Conservation (phyloP, 768 basidiomycete genomes). For the Leccinum truebloodii region DNA sequence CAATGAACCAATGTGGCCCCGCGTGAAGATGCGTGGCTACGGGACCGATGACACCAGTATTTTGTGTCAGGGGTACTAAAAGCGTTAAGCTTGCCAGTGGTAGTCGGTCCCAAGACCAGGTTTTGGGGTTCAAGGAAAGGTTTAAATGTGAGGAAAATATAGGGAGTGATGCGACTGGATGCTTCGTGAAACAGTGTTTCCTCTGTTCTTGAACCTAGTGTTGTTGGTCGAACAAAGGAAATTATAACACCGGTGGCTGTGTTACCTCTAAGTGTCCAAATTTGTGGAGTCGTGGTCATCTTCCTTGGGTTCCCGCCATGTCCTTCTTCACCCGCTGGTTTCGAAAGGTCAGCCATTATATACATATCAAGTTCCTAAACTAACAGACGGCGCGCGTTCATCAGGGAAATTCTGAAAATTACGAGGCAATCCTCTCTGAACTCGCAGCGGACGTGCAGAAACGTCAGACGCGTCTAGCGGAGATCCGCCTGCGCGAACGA, state of each 20-base stretch:
- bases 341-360: slow-evolving; percentile 22
- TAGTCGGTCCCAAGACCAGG: not conserved
- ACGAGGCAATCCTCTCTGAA: slow-evolving; percentile 66
- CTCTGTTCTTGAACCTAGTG: not conserved
- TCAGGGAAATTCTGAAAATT: slow-evolving; percentile 54
- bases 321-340: slow-evolving; percentile 33
- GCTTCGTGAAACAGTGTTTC: not conserved
- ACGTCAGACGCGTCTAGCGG: slow-evolving; percentile 71
- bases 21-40: not conserved
- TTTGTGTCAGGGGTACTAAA: no score
- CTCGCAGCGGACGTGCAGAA: slow-evolving; percentile 71
- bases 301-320: slow-evolving; percentile 22
- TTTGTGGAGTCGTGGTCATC: slow-evolving; percentile 12
- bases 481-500: slow-evolving; percentile 84
- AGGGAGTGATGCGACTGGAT: not conserved
- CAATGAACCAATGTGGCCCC: not conserved
- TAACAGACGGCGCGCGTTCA: not conserved
- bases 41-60: not conserved
- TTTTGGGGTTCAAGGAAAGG: not conserved
- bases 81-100: not conserved
- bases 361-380: not conserved
- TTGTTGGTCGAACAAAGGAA: no score
- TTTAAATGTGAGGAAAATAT: not conserved
- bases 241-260: slow-evolving; percentile 22
- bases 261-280: slow-evolving; percentile 14